Conservation (phyloP, 257 asterid genomes). For the Lavandula angustifolia region DNA sequence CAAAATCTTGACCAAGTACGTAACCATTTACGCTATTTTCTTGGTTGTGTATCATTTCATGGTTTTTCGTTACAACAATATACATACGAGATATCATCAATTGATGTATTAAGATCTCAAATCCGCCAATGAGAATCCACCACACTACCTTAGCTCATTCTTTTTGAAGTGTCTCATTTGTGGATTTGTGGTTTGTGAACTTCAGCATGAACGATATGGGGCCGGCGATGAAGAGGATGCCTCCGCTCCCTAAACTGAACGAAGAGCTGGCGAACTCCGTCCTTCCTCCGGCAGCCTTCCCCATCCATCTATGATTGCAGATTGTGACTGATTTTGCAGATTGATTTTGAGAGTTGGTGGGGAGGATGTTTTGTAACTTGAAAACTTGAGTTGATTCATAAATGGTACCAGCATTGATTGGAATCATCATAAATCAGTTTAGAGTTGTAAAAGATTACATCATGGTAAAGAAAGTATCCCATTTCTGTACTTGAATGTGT, state of each 20-base stretch:
- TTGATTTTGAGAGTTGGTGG: conserved; percentile 13
- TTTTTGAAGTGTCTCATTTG: background rate
- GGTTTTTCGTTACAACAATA: background rate
- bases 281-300: conserved; percentile 48
- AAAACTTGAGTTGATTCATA: conserved; percentile 8
- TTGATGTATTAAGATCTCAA: conserved; percentile 3
- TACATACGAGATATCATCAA: background rate
- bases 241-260: conserved; percentile 62
- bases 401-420: conserved; percentile 8
- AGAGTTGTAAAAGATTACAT: too few species aligned
- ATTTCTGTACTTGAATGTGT: too few species aligned
- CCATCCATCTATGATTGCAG: conserved; percentile 42
- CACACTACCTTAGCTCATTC: conserved; percentile 1
- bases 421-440: conserved; percentile 18
- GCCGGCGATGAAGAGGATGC: conserved; percentile 61
- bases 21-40: conserved; percentile 9
- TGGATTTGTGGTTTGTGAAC: background rate
- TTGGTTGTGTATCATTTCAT: background rate
- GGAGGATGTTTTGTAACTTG: too few species aligned
- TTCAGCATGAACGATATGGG: conserved; percentile 67
- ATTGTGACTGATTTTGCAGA: conserved; percentile 20
- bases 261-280: conserved; percentile 73
- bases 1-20: conserved; percentile 63
- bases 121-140: background rate
- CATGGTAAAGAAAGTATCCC: too few species aligned